Percentiles rank a stretch among this genome's conserved stretches.
Conservation (phyloP, 495 filamentous ascomycete species). For the Penicillium diatomitis region DNA sequence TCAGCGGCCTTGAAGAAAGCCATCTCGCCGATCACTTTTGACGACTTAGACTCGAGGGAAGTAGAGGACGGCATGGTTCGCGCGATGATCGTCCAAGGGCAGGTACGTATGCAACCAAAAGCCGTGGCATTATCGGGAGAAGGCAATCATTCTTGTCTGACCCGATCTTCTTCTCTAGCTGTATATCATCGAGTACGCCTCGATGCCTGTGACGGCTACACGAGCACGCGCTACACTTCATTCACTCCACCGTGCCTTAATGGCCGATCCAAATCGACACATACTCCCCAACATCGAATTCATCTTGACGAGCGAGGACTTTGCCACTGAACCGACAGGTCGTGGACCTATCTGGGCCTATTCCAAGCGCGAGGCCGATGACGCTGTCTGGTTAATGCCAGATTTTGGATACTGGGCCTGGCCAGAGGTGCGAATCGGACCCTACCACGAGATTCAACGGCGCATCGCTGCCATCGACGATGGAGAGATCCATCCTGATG, state of each 20-base stretch:
- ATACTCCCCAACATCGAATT: constrained; percentile 57
- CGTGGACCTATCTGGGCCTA: constrained; percentile 43
- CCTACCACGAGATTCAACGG: constrained; percentile 43
- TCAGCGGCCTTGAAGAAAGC: constrained; percentile 13
- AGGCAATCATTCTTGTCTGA: not conserved
- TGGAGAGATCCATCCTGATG: constrained; percentile 12
- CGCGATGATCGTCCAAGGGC: constrained; percentile 30
- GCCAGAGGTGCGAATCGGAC: constrained; percentile 51
- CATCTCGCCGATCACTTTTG: constrained; percentile 14
- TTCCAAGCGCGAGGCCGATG: constrained; percentile 36
- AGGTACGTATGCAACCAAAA: constrained; percentile 19
- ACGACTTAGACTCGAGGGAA: constrained; percentile 23
- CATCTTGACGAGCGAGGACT: constrained; percentile 43
- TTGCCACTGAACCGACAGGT: constrained; percentile 12
- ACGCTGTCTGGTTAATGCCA: constrained; percentile 59
- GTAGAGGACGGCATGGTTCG: constrained; percentile 31
- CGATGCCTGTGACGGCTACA: constrained; percentile 24
- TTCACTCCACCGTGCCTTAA: constrained; percentile 30
- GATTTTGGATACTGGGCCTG: constrained; percentile 76
- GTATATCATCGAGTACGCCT: constrained; percentile 29
- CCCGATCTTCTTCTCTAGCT: constrained; percentile 16
- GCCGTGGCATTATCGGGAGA: not conserved
- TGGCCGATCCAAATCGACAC: constrained; percentile 32
- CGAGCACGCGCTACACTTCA: constrained; percentile 33
- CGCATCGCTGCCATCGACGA: constrained; percentile 31